These are phyloP conservation scores for Avena sativa DNA, from an alignment of 176 grass and related monocot genomes.

Conservation along the genomic window DNA sequence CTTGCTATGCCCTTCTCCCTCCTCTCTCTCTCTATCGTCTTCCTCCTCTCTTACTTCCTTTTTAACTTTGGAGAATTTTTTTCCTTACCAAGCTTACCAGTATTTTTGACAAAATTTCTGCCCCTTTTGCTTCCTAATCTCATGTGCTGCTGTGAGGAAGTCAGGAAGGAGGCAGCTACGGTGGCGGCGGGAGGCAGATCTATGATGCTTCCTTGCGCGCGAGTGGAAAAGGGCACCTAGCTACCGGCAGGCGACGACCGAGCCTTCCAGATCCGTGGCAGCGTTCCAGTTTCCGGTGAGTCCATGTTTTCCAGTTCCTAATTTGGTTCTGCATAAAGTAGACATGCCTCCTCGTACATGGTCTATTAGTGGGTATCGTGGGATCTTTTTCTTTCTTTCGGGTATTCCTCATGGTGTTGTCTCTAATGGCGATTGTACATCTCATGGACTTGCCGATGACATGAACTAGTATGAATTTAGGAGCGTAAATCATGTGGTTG, in stretches of 20 bases:
- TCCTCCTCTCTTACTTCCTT: not conserved
- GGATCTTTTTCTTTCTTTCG: not conserved
- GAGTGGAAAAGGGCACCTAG: constrained; percentile 5
- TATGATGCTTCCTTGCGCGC: not conserved
- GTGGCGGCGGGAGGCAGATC: constrained; percentile 37
- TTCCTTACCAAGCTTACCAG: not conserved
- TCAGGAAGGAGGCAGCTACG: constrained; percentile 24
- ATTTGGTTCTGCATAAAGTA: constrained; percentile 16
- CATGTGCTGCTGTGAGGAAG: constrained; percentile 2
- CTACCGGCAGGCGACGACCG: not conserved
- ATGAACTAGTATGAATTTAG: not conserved
- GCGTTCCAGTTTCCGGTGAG: constrained; percentile 28
- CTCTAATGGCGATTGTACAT: constrained; percentile 10
- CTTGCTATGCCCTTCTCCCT: constrained; percentile 13
- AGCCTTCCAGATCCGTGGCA: constrained; percentile 48
- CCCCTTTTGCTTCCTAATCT: constrained; percentile 18
- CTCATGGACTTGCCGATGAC: not conserved
- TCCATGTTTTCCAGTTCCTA: not conserved
- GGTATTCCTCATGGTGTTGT: not conserved
- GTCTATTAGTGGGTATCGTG: not conserved
- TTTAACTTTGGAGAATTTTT: constrained; percentile 11
- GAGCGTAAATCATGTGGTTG: not conserved
- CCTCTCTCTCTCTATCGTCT: not conserved
- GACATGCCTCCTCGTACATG: constrained; percentile 23
- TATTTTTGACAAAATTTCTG: not conserved